Evolutionary conservation across 2,329 filamentous ascomycete genomes (phyloP).

Genomic region (Lecanicillium sp.): DNA sequence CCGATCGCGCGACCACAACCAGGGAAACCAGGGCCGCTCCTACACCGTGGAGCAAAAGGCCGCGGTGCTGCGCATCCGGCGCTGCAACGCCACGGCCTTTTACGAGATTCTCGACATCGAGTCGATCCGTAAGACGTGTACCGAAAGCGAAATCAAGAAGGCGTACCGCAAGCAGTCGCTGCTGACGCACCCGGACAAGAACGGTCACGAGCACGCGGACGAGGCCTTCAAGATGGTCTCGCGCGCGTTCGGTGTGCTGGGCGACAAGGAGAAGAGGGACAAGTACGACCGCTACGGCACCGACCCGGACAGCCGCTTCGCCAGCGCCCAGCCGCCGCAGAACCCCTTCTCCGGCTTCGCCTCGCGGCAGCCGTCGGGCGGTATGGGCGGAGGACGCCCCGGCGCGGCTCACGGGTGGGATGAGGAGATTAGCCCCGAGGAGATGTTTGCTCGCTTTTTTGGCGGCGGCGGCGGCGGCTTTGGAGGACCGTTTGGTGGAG

Average conservation of each 20-base stretch:
- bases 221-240: slow-evolving; percentile 99
- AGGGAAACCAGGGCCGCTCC: slow-evolving; percentile 68
- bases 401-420: slow-evolving; percentile 55
- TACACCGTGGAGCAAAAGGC: slow-evolving; percentile 88
- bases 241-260: slow-evolving; percentile 85
- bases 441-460: slow-evolving; percentile 97
- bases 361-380: slow-evolving; percentile 34
- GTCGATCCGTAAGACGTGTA: slow-evolving; percentile 54
- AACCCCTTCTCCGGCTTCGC: slow-evolving; percentile 15
- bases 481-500: slow-evolving; percentile 46
- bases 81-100: slow-evolving; percentile 79
- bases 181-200: slow-evolving; percentile 97
- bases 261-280: slow-evolving; percentile 86
- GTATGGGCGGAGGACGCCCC: slow-evolving; percentile 33
- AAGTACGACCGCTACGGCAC: slow-evolving; percentile 86
- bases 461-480: slow-evolving; percentile 68
- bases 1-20: slow-evolving; percentile 61
- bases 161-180: slow-evolving; percentile 92
- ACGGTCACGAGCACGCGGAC: slow-evolving; percentile 89
- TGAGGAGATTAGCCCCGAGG: slow-evolving; percentile 91
- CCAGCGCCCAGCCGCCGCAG: slow-evolving; percentile 48
- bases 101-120: slow-evolving; percentile 88
- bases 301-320: slow-evolving; percentile 86
- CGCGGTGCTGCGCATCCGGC: slow-evolving; percentile 81
- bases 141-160: slow-evolving; percentile 90